phyloP scores from a whole-genome alignment of 495 filamentous ascomycete species.

The Hypoxylon fragiforme region DNA sequence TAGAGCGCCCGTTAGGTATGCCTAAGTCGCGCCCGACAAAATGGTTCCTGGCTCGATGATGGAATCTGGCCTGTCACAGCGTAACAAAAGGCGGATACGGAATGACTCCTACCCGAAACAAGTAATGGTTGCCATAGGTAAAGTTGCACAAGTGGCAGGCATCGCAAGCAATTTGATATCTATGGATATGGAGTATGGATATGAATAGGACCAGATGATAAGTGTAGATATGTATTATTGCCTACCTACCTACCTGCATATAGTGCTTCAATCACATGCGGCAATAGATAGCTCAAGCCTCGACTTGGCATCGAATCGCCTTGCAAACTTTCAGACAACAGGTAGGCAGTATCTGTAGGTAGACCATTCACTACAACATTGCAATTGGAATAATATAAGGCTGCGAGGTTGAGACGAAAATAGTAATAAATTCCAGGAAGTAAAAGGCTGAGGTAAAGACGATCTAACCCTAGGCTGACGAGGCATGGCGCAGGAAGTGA shows the following conservation, averaged over 20 bases:
- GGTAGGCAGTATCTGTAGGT: too few relatives aligned
- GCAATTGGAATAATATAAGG: too few relatives aligned
- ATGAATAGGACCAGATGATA: too few relatives aligned
- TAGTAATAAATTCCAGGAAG: slow-evolving; percentile 6
- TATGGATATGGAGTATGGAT: too few relatives aligned
- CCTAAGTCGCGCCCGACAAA: slow-evolving; percentile 20
- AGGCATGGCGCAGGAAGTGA: not conserved
- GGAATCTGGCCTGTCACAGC: slow-evolving; percentile 13
- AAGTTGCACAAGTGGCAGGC: slow-evolving; percentile 3
- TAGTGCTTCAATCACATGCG: slow-evolving; percentile 21
- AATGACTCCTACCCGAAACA: slow-evolving; percentile 34
- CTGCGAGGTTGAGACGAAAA: slow-evolving; percentile 15
- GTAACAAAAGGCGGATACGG: slow-evolving; percentile 25
- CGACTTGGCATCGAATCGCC: slow-evolving; percentile 8
- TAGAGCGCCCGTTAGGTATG: too few relatives aligned
- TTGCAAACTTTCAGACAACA: not conserved
- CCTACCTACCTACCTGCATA: too few relatives aligned
- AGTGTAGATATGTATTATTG: too few relatives aligned
- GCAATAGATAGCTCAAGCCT: slow-evolving; percentile 17
- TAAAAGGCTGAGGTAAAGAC: slow-evolving; percentile 11
- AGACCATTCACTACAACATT: too few relatives aligned
- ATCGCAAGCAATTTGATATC: slow-evolving; percentile 17
- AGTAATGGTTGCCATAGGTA: slow-evolving; percentile 16
- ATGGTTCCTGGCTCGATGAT: slow-evolving; percentile 8
- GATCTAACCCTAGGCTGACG: slow-evolving; percentile 24